Conservation (phyloP, 768 basidiomycete genomes). For the Trametes cingulata region DNA sequence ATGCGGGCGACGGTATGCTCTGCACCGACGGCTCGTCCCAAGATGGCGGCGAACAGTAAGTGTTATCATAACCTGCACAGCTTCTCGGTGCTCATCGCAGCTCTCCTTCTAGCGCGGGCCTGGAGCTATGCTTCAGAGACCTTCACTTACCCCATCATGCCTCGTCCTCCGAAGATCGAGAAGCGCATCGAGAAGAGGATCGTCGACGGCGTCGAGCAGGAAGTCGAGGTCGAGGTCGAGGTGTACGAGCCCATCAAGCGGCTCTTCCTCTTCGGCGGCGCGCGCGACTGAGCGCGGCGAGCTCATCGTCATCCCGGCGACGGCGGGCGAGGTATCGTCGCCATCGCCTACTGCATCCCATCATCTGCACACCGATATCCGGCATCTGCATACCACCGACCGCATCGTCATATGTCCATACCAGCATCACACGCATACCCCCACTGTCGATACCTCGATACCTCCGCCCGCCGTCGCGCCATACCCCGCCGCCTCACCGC, state of each 20-base stretch:
- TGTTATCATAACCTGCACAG: constrained; percentile 20
- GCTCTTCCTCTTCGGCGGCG: constrained; percentile 68
- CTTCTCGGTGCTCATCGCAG: constrained; percentile 12
- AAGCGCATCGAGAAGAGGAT: constrained; percentile 49
- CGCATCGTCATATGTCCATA: not conserved
- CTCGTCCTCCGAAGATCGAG: constrained; percentile 56
- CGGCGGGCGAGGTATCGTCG: constrained; percentile 20
- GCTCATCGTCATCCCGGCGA: not conserved
- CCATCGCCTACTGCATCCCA: not conserved
- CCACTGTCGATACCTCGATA: constrained; percentile 22
- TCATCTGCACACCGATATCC: constrained; percentile 1
- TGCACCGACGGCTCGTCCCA: constrained; percentile 6
- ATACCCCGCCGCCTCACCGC: constrained; percentile 6
- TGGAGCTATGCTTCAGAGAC: constrained; percentile 74
- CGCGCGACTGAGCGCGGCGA: constrained; percentile 30
- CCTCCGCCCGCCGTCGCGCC: constrained; percentile 16
- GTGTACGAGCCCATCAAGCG: constrained; percentile 57
- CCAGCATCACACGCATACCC: constrained; percentile 13
- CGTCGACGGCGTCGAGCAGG: constrained; percentile 50
- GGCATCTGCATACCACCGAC: constrained; percentile 2
- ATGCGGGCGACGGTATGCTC: constrained; percentile 3
- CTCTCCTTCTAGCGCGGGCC: constrained; percentile 50
- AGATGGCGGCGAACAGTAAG: constrained; percentile 2
- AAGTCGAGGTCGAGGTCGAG: constrained; percentile 56
- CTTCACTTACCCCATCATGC: constrained; percentile 66